Evolutionary conservation across 345 rosid species (phyloP).

Genomic region (Murraya paniculata): DNA sequence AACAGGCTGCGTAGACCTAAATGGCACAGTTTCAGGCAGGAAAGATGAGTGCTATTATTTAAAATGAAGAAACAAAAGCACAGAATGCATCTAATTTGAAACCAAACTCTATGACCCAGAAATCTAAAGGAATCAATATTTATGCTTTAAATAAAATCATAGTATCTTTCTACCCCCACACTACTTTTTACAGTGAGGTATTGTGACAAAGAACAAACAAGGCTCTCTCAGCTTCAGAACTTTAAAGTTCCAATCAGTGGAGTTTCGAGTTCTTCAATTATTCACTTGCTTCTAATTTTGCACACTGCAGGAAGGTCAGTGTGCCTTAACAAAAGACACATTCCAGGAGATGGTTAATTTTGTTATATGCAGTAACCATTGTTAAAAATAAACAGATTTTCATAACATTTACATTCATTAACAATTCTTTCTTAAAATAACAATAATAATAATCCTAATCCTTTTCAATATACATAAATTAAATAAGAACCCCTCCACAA

Average conservation of each 20-base stretch:
- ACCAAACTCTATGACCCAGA: not conserved
- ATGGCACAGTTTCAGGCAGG: not conserved
- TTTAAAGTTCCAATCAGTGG: not conserved
- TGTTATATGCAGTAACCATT: not conserved
- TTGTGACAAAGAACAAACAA: no score
- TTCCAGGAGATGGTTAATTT: not conserved
- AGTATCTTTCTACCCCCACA: not conserved
- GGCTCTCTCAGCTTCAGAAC: not conserved
- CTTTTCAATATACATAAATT: no score
- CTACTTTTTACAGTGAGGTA: not conserved
- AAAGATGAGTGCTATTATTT: not conserved
- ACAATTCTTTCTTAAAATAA: not conserved
- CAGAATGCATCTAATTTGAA: not conserved
- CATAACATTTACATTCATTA: not conserved
- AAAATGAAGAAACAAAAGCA: not conserved
- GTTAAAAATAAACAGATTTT: not conserved
- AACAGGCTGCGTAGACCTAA: not conserved
- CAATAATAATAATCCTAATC: not conserved
- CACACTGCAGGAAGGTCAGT: not conserved
- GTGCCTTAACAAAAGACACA: not conserved
- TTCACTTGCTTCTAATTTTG: not conserved
- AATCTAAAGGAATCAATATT: not conserved
- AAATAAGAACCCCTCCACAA: not conserved
- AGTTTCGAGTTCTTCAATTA: not conserved
- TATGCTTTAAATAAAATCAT: not conserved